phyloP scores from a whole-genome alignment of 2,329 filamentous ascomycete genomes.

The Colletotrichum sp. region DNA sequence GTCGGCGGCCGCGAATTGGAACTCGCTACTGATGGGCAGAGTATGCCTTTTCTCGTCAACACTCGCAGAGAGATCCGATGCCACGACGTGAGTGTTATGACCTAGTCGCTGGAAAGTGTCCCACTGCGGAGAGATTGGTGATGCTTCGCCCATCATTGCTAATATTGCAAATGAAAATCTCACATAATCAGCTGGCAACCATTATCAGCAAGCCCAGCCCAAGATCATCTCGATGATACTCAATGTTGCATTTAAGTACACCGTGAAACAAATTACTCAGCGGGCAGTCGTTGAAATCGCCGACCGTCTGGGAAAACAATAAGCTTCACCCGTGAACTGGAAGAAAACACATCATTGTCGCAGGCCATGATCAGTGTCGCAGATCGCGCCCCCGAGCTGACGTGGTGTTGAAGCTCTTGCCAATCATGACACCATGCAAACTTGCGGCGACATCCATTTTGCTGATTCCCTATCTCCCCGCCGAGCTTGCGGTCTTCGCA shows the following conservation, averaged over 20 bases:
- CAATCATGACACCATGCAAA: background rate
- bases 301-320: background rate
- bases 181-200: background rate
- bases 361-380: background rate
- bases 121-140: background rate
- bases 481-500: background rate
- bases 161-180: background rate
- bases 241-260: background rate
- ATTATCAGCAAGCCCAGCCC: background rate
- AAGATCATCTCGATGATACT: background rate
- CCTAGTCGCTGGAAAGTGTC: background rate
- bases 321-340: background rate
- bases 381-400: background rate
- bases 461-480: background rate
- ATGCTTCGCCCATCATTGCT: too few species aligned
- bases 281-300: background rate
- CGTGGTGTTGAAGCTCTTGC: background rate
- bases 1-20: background rate
- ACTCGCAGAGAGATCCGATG: background rate
- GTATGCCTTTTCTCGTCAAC: background rate
- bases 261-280: background rate
- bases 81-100: background rate
- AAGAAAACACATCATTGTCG: background rate
- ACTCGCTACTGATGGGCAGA: background rate
- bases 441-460: background rate